These are phyloP conservation scores for Acacia concinna DNA, from an alignment of 331 rosid species.

Conservation along the genomic window DNA sequence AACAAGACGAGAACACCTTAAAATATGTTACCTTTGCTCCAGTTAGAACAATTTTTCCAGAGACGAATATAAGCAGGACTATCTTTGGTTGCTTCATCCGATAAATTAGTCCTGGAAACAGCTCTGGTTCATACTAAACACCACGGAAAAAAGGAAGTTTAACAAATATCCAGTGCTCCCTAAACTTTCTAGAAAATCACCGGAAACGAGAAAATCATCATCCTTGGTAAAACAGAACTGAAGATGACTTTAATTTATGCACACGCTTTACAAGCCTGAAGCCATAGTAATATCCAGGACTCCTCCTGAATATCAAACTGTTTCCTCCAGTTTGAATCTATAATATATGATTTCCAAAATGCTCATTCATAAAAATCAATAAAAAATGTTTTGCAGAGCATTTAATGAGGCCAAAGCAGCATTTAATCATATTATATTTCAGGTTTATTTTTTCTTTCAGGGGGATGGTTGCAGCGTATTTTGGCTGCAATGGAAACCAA, in stretches of 20 bases:
- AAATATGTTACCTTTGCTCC: conserved; percentile 75
- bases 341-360: neutral
- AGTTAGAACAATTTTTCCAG: conserved; percentile 90
- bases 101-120: conserved; percentile 89
- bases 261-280: neutral
- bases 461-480: neutral
- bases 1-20: neutral
- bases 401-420: neutral
- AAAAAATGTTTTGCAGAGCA: neutral
- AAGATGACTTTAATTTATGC: neutral
- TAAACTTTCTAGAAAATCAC: neutral
- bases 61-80: conserved; percentile 86
- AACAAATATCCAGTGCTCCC: conserved; percentile 20
- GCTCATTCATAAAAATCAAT: neutral
- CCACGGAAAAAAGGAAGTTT: conserved; percentile 27
- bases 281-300: neutral
- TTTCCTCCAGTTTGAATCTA: neutral
- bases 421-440: neutral
- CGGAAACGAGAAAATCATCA: conserved; percentile 1
- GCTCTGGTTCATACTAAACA: conserved; percentile 90
- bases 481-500: neutral
- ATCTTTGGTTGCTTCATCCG: conserved; percentile 95
- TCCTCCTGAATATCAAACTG: neutral
- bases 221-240: neutral
- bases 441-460: neutral